phyloP scores from a whole-genome alignment of 2,329 filamentous ascomycete genomes.

The Falciphora oryzae region DNA sequence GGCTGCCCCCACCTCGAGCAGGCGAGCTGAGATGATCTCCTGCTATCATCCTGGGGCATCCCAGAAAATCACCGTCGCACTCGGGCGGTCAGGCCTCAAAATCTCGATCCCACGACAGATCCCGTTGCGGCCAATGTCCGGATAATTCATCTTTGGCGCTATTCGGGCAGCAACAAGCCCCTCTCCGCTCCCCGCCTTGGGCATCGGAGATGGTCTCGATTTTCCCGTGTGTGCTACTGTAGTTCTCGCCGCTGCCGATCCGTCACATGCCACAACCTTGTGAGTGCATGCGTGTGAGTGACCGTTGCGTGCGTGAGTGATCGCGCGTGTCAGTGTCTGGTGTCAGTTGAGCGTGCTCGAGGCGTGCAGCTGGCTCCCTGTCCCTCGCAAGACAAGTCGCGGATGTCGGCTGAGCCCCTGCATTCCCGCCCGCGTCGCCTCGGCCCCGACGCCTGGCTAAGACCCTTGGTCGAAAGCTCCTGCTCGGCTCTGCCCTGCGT shows the following conservation, averaged over 20 bases:
- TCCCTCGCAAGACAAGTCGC: background rate
- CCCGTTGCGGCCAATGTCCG: background rate
- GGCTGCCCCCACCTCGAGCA: background rate
- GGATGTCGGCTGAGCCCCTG: background rate
- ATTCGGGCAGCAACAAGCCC: background rate
- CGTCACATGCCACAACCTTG: background rate
- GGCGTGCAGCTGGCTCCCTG: background rate
- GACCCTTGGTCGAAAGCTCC: background rate
- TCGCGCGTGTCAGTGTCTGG: background rate
- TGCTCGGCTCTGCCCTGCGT: background rate
- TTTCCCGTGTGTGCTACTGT: background rate
- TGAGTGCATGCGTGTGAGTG: background rate
- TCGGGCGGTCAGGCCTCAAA: background rate
- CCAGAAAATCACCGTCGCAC: background rate
- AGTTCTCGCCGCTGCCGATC: background rate
- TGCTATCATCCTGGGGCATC: background rate
- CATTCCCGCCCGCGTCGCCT: background rate
- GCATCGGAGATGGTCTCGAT: background rate
- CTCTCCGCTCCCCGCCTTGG: background rate
- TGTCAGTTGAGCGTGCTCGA: background rate
- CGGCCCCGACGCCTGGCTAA: background rate
- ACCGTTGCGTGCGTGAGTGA: background rate
- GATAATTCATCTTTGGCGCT: background rate
- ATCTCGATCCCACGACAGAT: background rate
- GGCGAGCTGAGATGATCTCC: background rate